Base-by-base conservation (phyloP, 371 early-diverging fungal genomes). In the Rhizomucor miehei region DNA sequence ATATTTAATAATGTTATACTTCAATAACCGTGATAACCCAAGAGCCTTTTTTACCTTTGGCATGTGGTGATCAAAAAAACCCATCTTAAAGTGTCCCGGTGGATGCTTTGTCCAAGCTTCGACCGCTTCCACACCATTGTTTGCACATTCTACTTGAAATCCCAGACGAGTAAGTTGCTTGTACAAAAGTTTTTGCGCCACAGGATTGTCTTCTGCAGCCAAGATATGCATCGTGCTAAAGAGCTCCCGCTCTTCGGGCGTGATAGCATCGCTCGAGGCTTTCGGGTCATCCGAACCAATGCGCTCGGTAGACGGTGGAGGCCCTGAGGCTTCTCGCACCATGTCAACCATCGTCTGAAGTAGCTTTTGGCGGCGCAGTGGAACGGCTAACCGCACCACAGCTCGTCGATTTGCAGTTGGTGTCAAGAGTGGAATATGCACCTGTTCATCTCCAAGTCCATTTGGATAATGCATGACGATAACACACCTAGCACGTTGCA, bases 21-120 rank as follows among this genome's bases (percentile, higher is more conserved):
- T n/a, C n/a, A n/a, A n/a, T n/a, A n/a, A n/a, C n/a, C n/a, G n/a
- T n/a, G n/a, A n/a, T n/a, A n/a, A n/a, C n/a, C n/a, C n/a, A n/a
- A n/a, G n/a, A n/a, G n/a, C n/a, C n/a, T 5, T 29, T 8, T 8
- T 29, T 29, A 29, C 29, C 63, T 67, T 67, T 21, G 74, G 74
- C 74, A 74, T 74, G 51, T 74, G 74, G 50, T 74, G 74, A 55
- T 74, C 74, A 62, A 74, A 74, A 36, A 74, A 70, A 1, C 56
- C 74, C 68, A 74, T 70, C 10, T 45, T 49, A 41, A 69, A 74
- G 50, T 63, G 63, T 0, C 64, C 56, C 6, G 44, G 48, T 1
- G 71, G 68, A 21, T 65, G 63, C 17, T 46, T 55, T 1, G 35
- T 52, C 74, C 74, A 74, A 19, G 57, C 49, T 21, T 65, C 62